Conservation (phyloP, 768 basidiomycete genomes). For the Suillus clintonianus region DNA sequence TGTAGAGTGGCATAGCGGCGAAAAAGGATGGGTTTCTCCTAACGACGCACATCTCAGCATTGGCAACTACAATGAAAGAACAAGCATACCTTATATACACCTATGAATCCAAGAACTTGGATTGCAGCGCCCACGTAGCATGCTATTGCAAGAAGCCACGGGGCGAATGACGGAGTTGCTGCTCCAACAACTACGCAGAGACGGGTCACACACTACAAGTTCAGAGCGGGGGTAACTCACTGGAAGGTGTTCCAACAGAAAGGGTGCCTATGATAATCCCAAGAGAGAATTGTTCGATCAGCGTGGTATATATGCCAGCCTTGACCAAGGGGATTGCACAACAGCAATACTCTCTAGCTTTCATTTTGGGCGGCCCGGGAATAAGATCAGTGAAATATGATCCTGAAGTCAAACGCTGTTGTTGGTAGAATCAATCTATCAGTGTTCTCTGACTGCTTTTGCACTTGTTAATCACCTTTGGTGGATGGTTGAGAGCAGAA, state of each 20-base stretch:
- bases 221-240: slow-evolving; percentile 47
- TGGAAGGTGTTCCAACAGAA: slow-evolving; percentile 74
- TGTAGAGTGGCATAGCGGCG: slow-evolving; percentile 73
- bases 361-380: slow-evolving; percentile 45
- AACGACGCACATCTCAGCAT: slow-evolving; percentile 10
- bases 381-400: neutral
- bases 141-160: slow-evolving; percentile 70
- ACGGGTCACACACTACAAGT: slow-evolving; percentile 3
- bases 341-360: slow-evolving; percentile 86
- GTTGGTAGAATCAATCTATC: neutral
- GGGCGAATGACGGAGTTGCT: slow-evolving; percentile 75
- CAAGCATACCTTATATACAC: slow-evolving; percentile 69
- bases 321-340: slow-evolving; percentile 91
- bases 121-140: slow-evolving; percentile 75
- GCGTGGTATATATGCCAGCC: slow-evolving; percentile 80
- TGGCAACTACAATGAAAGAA: neutral
- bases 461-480: neutral
- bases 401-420: neutral
- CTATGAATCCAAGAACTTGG: slow-evolving; percentile 85
- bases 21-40: slow-evolving; percentile 71
- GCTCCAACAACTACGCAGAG: slow-evolving; percentile 75
- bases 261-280: slow-evolving; percentile 71
- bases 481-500: neutral
- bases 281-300: slow-evolving; percentile 74
- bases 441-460: neutral